Evolutionary conservation across 306 rosid species (phyloP), one percentile per base, ranked within the genome.

Genomic region (Abrus pulchellus): DNA sequence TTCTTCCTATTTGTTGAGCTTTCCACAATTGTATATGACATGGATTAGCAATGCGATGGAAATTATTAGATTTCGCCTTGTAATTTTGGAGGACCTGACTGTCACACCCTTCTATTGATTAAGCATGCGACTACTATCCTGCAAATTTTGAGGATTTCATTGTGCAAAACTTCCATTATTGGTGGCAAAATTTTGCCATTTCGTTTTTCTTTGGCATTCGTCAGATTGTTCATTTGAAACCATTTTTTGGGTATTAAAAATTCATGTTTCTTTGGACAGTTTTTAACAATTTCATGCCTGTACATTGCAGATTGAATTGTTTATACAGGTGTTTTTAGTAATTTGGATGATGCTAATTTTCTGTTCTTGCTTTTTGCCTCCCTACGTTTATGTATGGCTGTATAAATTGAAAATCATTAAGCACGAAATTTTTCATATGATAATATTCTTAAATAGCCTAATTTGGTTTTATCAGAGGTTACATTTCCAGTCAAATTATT

Each of bases 1-100:
- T 66, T 40, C 89, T 32, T 61, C 84, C 83, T 54, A 47, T 54
- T 68, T 61, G 38, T 78, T 57, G 69, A 72, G 66, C 44, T 71
- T 41, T 49, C 64, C 43, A 34, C 68, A 63, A 62, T 85, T 87
- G 92, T 91, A 89, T 85, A 82, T 89, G 87, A 85, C 82, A 77
- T 68, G 79, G 75, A 73, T 87, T 85, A 62, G 82, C 76, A 41
- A 45, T 78, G 76, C 49, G 76, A 79, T 54, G 59, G 87, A 59
- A 75, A 74, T 68, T 48, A 60, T 65, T 80, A 53, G 56, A 32
- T 78, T 80, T 74, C 40, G 68, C 80, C 64, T 1, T 77, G 41
- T 84, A 50, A 72, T 60, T 81, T 85, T 80, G 68, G 74, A 70
- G 47, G 84, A 76, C 79, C 80, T 27, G 50, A 76, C 65, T 59